Percentiles rank a stretch among this genome's conserved stretches.
Evolutionary conservation across 1,284 basidiomycete genomes (phyloP).

Genomic region (Pseudozyma pruni): DNA sequence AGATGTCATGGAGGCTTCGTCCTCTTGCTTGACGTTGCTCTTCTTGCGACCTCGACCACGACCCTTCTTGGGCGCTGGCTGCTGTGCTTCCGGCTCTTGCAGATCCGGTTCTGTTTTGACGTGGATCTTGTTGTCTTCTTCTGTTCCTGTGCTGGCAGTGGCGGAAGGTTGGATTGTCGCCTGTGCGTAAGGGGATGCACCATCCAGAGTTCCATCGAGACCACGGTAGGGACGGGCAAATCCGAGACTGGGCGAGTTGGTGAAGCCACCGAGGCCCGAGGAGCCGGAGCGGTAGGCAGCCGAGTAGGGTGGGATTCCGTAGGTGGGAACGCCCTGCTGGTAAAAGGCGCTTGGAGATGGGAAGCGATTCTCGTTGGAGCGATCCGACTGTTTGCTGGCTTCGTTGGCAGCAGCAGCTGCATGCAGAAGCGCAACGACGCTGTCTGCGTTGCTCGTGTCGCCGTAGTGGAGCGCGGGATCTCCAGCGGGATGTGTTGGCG

Average conservation of each 20-base stretch:
- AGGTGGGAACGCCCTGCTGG: slow-evolving; percentile 52
- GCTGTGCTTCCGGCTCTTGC: slow-evolving; percentile 13
- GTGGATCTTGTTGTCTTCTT: slow-evolving; percentile 20
- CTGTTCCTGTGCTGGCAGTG: slow-evolving; percentile 22
- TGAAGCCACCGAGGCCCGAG: slow-evolving; percentile 38
- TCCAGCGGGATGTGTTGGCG: slow-evolving; percentile 29
- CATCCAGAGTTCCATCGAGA: slow-evolving; percentile 33
- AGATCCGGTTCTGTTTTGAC: slow-evolving; percentile 35
- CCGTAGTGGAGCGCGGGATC: slow-evolving; percentile 46
- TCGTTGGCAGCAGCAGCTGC: slow-evolving; percentile 52
- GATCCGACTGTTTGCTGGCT: slow-evolving; percentile 36
- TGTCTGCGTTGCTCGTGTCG: slow-evolving; percentile 49
- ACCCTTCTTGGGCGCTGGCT: slow-evolving; percentile 30
- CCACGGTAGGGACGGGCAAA: slow-evolving; percentile 48
- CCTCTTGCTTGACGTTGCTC: slow-evolving; percentile 24
- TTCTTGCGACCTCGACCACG: slow-evolving; percentile 42
- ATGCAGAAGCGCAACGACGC: slow-evolving; percentile 44
- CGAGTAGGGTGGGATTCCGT: slow-evolving; percentile 50
- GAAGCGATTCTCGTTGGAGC: slow-evolving; percentile 54
- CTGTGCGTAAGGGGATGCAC: slow-evolving; percentile 30
- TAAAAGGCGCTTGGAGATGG: slow-evolving; percentile 57
- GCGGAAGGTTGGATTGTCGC: slow-evolving; percentile 38
- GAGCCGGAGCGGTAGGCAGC: slow-evolving; percentile 45
- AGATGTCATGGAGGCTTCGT: slow-evolving; percentile 5
- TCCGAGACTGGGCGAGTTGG: slow-evolving; percentile 47